These are phyloP conservation scores for Hypoxylon trugodes DNA, from an alignment of 495 filamentous ascomycete species.

Conservation along the genomic window DNA sequence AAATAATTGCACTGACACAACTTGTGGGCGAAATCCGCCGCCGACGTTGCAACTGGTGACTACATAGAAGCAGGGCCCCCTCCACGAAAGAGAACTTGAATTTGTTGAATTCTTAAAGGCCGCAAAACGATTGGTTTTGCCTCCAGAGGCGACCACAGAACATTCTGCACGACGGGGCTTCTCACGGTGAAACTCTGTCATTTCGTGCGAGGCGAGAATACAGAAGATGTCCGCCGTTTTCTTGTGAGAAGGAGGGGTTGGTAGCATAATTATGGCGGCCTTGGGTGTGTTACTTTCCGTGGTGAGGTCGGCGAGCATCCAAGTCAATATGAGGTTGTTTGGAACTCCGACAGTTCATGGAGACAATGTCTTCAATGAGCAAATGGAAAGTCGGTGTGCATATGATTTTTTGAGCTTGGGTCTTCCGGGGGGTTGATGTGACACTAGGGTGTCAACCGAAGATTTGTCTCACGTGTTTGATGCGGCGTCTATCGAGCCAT, in stretches of 20 bases:
- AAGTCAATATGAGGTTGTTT: conserved; percentile 27
- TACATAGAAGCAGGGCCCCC: conserved; percentile 13
- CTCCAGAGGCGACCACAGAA: conserved; percentile 25
- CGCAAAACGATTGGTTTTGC: conserved; percentile 25
- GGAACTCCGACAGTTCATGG: conserved; percentile 32
- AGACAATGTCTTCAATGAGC: conserved; percentile 29
- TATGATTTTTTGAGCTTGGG: conserved; percentile 38
- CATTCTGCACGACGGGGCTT: conserved; percentile 40
- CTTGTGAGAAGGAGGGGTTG: conserved; percentile 19
- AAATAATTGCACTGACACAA: conserved; percentile 12
- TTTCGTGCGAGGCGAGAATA: conserved; percentile 33
- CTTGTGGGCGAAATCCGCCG: conserved; percentile 14
- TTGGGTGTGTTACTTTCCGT: conserved; percentile 33
- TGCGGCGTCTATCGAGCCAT: conserved; percentile 37
- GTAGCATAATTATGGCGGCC: conserved; percentile 32
- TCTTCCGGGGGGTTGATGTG: conserved; percentile 34
- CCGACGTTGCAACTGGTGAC: conserved; percentile 25
- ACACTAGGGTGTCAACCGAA: conserved; percentile 39
- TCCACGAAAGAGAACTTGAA: conserved; percentile 19
- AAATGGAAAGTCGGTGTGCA: conserved; percentile 42
- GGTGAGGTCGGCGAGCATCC: conserved; percentile 38
- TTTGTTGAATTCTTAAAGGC: conserved; percentile 1
- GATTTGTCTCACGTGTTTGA: conserved; percentile 36
- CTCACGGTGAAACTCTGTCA: conserved; percentile 40
- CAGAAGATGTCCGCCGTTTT: conserved; percentile 27